phyloP scores from a whole-genome alignment of 805 yeast species.

The Ogataea methanolica region DNA sequence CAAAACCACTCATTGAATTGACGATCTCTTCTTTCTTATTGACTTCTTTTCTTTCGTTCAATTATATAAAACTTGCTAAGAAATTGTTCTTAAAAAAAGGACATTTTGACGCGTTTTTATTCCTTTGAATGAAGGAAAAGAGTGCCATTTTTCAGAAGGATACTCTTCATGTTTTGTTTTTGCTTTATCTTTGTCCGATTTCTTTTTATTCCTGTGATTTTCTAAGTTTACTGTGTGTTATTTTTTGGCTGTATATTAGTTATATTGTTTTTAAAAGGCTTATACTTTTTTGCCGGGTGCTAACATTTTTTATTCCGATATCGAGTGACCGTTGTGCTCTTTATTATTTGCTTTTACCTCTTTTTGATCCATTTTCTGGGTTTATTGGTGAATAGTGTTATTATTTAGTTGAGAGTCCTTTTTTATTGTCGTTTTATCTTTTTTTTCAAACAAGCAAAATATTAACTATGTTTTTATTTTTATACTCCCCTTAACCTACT shows the following conservation, averaged over 20 bases:
- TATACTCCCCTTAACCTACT: too few species aligned
- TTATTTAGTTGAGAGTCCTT: neutral
- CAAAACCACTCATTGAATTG: neutral
- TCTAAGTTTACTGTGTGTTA: constrained; percentile 1
- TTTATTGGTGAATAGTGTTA: neutral
- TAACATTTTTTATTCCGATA: neutral
- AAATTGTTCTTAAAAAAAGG: too few species aligned
- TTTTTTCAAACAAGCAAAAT: neutral
- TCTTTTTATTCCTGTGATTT: too few species aligned
- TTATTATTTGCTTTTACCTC: neutral
- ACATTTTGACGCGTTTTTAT: too few species aligned
- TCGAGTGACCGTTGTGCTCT: too few species aligned
- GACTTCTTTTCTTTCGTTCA: neutral
- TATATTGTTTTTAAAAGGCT: constrained; percentile 8
- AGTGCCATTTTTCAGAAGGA: too few species aligned
- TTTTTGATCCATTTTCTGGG: neutral
- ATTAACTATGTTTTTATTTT: too few species aligned
- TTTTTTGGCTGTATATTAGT: constrained; percentile 20
- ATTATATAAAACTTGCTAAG: too few species aligned
- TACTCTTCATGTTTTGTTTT: too few species aligned
- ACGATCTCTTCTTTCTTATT: neutral
- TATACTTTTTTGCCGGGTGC: constrained; percentile 2
- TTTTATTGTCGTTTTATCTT: neutral
- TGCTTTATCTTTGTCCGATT: too few species aligned
- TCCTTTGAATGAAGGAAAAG: too few species aligned